These are phyloP conservation scores for Neopestalotiopsis sp. DNA, from an alignment of 2,329 filamentous ascomycete species.

Conservation along the genomic window DNA sequence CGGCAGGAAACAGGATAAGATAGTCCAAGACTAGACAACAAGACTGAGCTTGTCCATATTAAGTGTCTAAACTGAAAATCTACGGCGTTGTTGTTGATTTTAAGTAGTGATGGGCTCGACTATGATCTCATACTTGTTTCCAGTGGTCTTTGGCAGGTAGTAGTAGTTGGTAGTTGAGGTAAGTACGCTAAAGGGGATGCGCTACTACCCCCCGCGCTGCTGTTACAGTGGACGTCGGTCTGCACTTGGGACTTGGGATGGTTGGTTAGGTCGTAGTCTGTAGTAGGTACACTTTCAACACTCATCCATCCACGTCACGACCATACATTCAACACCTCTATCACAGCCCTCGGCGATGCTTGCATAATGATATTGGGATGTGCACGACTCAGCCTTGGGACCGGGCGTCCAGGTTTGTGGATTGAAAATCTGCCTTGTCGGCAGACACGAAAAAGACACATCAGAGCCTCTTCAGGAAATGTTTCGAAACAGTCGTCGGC, in stretches of 20 bases:
- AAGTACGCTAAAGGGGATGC: background rate
- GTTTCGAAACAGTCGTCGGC: constrained; percentile 2
- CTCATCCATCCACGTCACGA: background rate
- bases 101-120: background rate
- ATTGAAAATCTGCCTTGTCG: constrained; percentile 2
- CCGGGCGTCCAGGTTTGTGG: background rate
- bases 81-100: background rate
- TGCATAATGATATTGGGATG: background rate
- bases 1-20: background rate
- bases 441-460: background rate
- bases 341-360: background rate
- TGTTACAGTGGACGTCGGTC: background rate
- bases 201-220: constrained; percentile 1
- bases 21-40: background rate
- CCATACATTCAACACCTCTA: background rate
- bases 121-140: constrained; percentile 13
- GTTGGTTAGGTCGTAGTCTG: background rate
- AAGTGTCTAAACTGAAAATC: background rate
- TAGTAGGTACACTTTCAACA: no score
- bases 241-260: constrained; percentile 3
- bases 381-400: constrained; percentile 11
- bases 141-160: background rate
- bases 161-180: background rate
- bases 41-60: background rate
- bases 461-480: background rate